A percentile compares a stretch with the other conserved stretches of the same genome.
Evolutionary conservation across 371 early-diverging fungal genomes (phyloP).

Genomic region (Actinomortierella wolfii): DNA sequence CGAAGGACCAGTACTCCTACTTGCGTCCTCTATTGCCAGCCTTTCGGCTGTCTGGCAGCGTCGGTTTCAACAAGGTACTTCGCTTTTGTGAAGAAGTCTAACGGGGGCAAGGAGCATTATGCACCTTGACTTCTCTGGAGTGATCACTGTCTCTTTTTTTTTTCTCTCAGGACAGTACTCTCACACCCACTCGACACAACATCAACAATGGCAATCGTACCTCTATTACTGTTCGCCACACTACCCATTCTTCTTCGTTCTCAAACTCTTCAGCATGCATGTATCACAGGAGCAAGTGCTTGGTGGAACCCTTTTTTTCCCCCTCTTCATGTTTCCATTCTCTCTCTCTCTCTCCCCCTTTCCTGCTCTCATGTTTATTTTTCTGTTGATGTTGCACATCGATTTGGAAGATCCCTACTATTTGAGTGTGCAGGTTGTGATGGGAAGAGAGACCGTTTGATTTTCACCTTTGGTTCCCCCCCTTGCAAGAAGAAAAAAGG

Average conservation of each 20-base stretch:
- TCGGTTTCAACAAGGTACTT: constrained; percentile 40
- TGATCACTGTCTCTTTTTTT: background rate
- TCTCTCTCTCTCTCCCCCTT: background rate
- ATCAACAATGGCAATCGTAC: background rate
- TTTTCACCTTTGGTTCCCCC: background rate
- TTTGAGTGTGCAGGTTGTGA: background rate
- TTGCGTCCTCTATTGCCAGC: constrained; percentile 22
- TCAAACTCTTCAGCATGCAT: background rate
- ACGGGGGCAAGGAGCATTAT: no score
- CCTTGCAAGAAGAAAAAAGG: no score
- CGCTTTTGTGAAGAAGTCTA: no score
- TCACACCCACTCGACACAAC: background rate
- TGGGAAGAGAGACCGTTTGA: background rate
- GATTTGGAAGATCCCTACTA: no score
- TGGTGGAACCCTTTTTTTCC: background rate
- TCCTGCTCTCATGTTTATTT: background rate
- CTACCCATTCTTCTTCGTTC: constrained; percentile 22
- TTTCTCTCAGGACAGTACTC: background rate
- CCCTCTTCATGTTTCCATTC: background rate
- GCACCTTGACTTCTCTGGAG: background rate
- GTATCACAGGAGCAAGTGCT: background rate
- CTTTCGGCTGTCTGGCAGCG: constrained; percentile 27
- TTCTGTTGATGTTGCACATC: no score
- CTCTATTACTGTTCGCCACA: background rate
- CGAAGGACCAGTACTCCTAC: constrained; percentile 34